Evolutionary conservation across 129 eudicot genomes (phyloP).

Genomic region (Pittosporum tobira): DNA sequence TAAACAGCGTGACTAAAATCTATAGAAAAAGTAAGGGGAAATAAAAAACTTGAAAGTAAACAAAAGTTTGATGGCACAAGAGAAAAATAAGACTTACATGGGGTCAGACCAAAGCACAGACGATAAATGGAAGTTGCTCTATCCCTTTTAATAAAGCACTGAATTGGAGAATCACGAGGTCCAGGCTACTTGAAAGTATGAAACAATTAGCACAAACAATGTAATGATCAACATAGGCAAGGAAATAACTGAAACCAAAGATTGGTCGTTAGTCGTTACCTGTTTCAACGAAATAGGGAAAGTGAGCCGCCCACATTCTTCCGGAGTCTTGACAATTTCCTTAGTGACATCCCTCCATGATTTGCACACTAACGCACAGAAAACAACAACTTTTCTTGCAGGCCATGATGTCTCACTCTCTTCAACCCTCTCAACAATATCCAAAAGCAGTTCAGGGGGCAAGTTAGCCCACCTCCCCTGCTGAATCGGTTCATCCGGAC

Average conservation of each 20-base stretch:
- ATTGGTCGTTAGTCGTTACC: constrained; percentile 30
- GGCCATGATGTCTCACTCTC: constrained; percentile 88
- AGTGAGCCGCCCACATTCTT: constrained; percentile 70
- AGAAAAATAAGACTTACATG: constrained; percentile 58
- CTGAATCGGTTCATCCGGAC: constrained; percentile 31
- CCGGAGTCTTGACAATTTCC: constrained; percentile 87
- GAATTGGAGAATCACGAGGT: constrained; percentile 80
- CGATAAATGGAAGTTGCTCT: constrained; percentile 60
- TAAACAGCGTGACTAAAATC: not conserved
- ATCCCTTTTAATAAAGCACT: constrained; percentile 88
- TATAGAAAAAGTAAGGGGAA: not conserved
- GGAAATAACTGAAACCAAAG: too few relatives aligned
- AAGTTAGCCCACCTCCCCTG: constrained; percentile 95
- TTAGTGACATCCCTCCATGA: constrained; percentile 89
- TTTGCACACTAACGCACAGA: constrained; percentile 84
- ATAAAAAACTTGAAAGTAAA: not conserved
- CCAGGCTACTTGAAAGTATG: constrained; percentile 51
- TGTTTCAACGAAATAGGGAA: constrained; percentile 95
- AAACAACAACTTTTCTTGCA: constrained; percentile 64
- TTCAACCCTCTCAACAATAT: constrained; percentile 74
- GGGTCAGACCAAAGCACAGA: constrained; percentile 64
- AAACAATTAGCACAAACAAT: not conserved
- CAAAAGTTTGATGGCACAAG: not conserved
- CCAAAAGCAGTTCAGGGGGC: constrained; percentile 89
- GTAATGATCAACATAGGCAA: not conserved